These are phyloP conservation scores for Cutaneotrichosporon mucoides DNA, from an alignment of 1,284 basidiomycete genomes.

Conservation along the genomic window DNA sequence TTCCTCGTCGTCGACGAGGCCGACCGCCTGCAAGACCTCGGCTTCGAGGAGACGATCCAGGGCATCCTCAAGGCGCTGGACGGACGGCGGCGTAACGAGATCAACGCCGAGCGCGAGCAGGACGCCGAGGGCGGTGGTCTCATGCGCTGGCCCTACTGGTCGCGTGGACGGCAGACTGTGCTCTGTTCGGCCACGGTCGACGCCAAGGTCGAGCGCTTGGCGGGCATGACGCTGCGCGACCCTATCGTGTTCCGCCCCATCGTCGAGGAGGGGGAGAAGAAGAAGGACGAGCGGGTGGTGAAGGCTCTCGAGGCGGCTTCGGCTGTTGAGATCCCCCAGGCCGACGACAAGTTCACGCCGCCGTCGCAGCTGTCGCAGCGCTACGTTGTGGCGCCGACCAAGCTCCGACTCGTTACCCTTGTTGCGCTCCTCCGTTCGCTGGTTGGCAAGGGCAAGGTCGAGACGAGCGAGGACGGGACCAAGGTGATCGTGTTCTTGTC, in stretches of 20 bases:
- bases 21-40: constrained; percentile 75
- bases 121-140: constrained; percentile 54
- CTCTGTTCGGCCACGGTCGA: constrained; percentile 96
- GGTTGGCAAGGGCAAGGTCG: constrained; percentile 52
- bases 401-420: constrained; percentile 85
- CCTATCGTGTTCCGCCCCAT: constrained; percentile 52
- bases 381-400: constrained; percentile 86
- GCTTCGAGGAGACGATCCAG: constrained; percentile 61
- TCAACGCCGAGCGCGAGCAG: constrained; percentile 67
- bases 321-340: constrained; percentile 8
- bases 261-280: constrained; percentile 11
- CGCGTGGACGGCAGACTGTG: constrained; percentile 68
- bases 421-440: constrained; percentile 77
- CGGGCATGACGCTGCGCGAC: constrained; percentile 67
- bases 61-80: constrained; percentile 84
- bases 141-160: constrained; percentile 62
- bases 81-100: constrained; percentile 67
- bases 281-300: constrained; percentile 20
- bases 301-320: constrained; percentile 27
- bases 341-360: constrained; percentile 69
- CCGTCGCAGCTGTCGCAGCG: constrained; percentile 94
- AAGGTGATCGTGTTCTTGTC: constrained; percentile 90
- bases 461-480: constrained; percentile 34
- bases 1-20: constrained; percentile 98
- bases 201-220: constrained; percentile 89